These are phyloP conservation scores for Ogataea populi-albae DNA, from an alignment of 805 yeast species.

Conservation along the genomic window DNA sequence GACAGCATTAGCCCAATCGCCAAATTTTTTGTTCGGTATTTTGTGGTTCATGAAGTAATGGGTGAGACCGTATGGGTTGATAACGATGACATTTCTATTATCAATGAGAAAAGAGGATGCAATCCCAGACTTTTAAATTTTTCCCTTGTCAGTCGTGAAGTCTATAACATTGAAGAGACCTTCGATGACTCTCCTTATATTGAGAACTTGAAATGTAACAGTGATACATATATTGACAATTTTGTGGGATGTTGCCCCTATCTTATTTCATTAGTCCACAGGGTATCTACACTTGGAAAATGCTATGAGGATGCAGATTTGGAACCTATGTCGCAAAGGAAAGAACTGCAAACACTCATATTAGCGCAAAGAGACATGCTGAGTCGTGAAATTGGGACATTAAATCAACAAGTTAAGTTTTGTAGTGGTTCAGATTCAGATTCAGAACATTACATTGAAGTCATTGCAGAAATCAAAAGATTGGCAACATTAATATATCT, in stretches of 20 bases:
- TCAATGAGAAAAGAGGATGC: conserved; percentile 1
- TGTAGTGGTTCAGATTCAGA: conserved; percentile 15
- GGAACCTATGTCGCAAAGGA: conserved; percentile 16
- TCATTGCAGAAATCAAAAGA: conserved; percentile 39
- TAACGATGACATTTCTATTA: conserved; percentile 11
- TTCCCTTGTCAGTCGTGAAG: not conserved
- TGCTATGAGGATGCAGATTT: conserved; percentile 34
- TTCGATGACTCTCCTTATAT: conserved; percentile 32
- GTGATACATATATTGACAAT: conserved; percentile 38
- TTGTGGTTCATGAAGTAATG: conserved; percentile 43
- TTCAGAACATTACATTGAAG: conserved; percentile 23
- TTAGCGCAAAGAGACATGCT: conserved; percentile 28
- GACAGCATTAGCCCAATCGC: conserved; percentile 32
- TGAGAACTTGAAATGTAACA: conserved; percentile 29
- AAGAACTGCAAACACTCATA: conserved; percentile 21
- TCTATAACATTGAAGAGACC: conserved; percentile 6
- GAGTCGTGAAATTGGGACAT: conserved; percentile 23
- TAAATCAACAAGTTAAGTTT: conserved; percentile 26
- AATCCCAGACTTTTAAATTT: not conserved
- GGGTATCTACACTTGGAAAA: conserved; percentile 37
- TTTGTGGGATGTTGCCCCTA: conserved; percentile 41
- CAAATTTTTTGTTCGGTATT: conserved; percentile 37
- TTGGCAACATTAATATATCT: conserved; percentile 35
- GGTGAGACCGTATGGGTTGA: conserved; percentile 41
- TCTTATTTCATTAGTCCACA: conserved; percentile 35